phyloP scores from a whole-genome alignment of 108 stramenopile species.

The Skeletonema costatum region DNA sequence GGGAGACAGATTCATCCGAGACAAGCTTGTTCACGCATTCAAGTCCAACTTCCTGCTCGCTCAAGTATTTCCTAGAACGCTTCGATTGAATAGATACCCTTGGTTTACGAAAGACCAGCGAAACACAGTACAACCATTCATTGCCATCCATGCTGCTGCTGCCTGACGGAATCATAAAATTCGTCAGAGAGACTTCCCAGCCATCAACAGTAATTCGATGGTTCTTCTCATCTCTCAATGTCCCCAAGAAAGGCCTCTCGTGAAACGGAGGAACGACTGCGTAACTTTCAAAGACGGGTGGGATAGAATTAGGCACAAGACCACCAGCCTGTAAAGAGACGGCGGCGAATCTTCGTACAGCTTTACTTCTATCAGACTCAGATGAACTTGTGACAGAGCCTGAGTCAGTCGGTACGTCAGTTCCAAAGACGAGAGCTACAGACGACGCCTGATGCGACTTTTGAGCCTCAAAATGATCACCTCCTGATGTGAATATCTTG shows the following conservation, averaged over 20 bases:
- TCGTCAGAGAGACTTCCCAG: constrained; percentile 80
- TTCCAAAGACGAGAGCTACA: constrained; percentile 78
- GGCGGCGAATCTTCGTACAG: constrained; percentile 62
- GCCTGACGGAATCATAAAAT: constrained; percentile 72
- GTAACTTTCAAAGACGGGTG: constrained; percentile 77
- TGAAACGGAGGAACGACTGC: constrained; percentile 60
- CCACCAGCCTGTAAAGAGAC: constrained; percentile 34
- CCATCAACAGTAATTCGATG: constrained; percentile 56
- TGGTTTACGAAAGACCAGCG: constrained; percentile 61
- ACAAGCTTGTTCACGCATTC: constrained; percentile 17
- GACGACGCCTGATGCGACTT: constrained; percentile 22
- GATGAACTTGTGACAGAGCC: constrained; percentile 31
- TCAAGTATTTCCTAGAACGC: background rate
- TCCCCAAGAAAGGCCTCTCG: constrained; percentile 47
- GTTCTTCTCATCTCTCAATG: constrained; percentile 10
- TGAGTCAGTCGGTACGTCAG: background rate
- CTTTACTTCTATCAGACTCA: constrained; percentile 24
- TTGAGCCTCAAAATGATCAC: background rate
- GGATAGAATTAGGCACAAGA: constrained; percentile 34
- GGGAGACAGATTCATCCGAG: background rate
- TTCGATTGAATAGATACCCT: background rate
- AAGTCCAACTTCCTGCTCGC: constrained; percentile 11
- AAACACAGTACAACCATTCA: constrained; percentile 72
- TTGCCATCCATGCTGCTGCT: constrained; percentile 42
- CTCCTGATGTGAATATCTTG: background rate